Base-by-base conservation (phyloP, 2,329 filamentous ascomycete genomes). In the Hymenoscyphus linearis region DNA sequence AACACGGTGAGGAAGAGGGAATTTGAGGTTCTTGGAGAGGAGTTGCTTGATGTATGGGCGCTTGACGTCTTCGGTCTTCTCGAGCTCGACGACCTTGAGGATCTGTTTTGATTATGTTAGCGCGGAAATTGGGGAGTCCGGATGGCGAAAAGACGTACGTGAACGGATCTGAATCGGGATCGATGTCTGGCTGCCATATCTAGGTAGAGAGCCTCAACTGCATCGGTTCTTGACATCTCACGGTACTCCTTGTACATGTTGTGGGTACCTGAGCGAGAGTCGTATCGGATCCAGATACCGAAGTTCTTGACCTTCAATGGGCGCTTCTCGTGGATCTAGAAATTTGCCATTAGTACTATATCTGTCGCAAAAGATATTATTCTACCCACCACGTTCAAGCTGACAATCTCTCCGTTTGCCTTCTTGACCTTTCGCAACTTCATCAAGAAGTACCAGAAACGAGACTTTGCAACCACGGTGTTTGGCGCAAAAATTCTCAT, bases 231-330 rank as follows among this genome's bases (percentile, higher is more conserved):
- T 78, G 90, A 93, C 86, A 98, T 90, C 86, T 98, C 95, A 79
- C 95, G 91, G 90, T 97, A 98, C 89, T 99, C 95, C 89, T 98
- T 98, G 91, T 99, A 99, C 95, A 99, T 99, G 90, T 99, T 99
- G 92, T 99, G 95, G 75, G 95, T 99, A 75, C 95, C 95, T 75
- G 95, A 98, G 81, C 95, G 93, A 67, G 96, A 99, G 84, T 99
- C 93, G 85, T 99, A 99, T 79, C 96, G 93, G 83, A 99, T 89
- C 96, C 96, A 99, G 87, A 99, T 88, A 80, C 95, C 95, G 79
- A 99, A 98, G 90, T 97, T 99, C 92, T 99, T 99, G 87, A 99
- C 93, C 86, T 96, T 97, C 77, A 93, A 85, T 75, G 95, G 95
- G 81, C 91, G 92, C 89, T 98, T 98, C 92, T 99, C 95, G 82